Evolutionary conservation across 768 basidiomycete species (phyloP).

Genomic region (Rhodotorula paludigena): DNA sequence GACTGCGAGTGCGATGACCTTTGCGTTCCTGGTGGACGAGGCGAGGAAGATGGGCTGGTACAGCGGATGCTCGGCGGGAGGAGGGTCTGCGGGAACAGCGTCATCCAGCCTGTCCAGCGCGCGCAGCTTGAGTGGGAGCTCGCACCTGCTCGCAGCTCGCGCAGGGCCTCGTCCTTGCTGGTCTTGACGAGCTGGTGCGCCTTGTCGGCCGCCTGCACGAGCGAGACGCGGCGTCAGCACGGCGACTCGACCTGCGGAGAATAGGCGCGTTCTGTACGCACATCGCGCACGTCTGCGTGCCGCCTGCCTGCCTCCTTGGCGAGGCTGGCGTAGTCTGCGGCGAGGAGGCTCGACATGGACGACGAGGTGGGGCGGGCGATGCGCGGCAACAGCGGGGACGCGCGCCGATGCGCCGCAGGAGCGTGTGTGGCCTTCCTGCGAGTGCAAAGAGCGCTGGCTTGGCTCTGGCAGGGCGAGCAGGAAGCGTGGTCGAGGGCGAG

Average conservation of each 20-base stretch:
- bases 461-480: no score
- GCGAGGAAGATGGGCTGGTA: slow-evolving; percentile 88
- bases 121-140: no score
- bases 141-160: slow-evolving; percentile 13
- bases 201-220: slow-evolving; percentile 33
- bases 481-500: no score
- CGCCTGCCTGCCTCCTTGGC: slow-evolving; percentile 34
- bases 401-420: no score
- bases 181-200: slow-evolving; percentile 28
- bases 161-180: slow-evolving; percentile 4
- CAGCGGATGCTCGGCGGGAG: slow-evolving; percentile 49
- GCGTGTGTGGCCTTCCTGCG: neutral
- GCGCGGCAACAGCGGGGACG: no score
- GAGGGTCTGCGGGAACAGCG: slow-evolving; percentile 4
- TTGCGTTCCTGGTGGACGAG: slow-evolving; percentile 84
- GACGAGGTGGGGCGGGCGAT: neutral
- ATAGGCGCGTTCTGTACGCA: neutral
- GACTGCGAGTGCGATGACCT: slow-evolving; percentile 86
- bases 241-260: neutral
- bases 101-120: no score
- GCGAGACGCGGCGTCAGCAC: neutral
- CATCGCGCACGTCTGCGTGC: slow-evolving; percentile 30
- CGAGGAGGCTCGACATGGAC: slow-evolving; percentile 1
- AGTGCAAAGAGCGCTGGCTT: no score
- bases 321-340: slow-evolving; percentile 8